A percentile compares a stretch with the other conserved stretches of the same genome.
Conservation (phyloP, 441 rosid species). For the Dalechampia spathulata region DNA sequence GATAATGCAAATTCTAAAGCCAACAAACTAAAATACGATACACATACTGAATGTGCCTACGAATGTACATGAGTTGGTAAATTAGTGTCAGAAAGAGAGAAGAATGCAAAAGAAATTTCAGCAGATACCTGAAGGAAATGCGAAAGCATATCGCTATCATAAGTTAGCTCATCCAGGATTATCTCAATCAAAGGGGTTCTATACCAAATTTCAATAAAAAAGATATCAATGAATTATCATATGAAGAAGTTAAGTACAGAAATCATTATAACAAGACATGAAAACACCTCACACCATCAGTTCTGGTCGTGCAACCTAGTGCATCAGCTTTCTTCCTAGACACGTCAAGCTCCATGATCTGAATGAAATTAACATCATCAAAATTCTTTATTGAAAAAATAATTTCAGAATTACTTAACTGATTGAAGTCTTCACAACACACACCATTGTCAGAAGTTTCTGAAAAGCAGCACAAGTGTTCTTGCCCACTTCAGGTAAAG, state of each 20-base stretch:
- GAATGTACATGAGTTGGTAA: no score
- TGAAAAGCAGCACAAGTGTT: slow-evolving; percentile 40
- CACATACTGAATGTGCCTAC: neutral
- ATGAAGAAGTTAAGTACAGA: slow-evolving; percentile 10
- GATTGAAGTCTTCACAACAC: slow-evolving; percentile 12
- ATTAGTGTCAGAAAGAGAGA: neutral
- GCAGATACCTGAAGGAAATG: slow-evolving; percentile 24
- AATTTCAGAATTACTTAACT: slow-evolving; percentile 4
- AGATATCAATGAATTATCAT: neutral
- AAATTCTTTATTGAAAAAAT: neutral
- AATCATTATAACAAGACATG: slow-evolving; percentile 8
- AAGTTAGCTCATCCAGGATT: slow-evolving; percentile 50
- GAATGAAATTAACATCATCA: slow-evolving; percentile 9
- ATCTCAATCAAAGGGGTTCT: slow-evolving; percentile 76
- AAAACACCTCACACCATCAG: slow-evolving; percentile 70
- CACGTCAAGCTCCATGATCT: slow-evolving; percentile 79
- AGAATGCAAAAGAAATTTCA: neutral
- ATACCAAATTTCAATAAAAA: slow-evolving; percentile 23
- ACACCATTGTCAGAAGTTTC: slow-evolving; percentile 58
- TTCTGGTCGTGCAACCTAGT: slow-evolving; percentile 50
- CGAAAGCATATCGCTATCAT: slow-evolving; percentile 18
- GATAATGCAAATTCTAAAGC: neutral
- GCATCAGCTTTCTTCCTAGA: slow-evolving; percentile 60
- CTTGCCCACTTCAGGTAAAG: slow-evolving; percentile 42
- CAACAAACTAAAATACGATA: neutral